Percentiles rank a stretch among this genome's conserved stretches.
phyloP scores from a whole-genome alignment of 371 early-diverging fungal species.

The Mucor velutinosus region DNA sequence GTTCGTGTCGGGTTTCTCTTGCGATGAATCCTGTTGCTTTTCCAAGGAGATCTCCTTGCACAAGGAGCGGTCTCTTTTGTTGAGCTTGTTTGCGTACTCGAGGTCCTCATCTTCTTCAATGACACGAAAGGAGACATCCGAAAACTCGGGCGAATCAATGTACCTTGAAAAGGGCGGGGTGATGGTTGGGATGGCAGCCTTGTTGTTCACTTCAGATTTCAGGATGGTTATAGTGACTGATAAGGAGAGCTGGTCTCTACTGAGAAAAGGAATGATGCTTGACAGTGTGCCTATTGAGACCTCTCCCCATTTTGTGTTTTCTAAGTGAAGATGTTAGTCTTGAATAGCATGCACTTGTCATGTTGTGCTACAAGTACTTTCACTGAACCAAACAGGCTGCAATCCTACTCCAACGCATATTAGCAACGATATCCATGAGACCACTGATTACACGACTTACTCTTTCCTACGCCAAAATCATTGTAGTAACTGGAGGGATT shows the following conservation, averaged over 20 bases:
- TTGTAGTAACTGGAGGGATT: conserved; percentile 47
- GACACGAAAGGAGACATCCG: conserved; percentile 55
- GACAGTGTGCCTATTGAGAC: conserved; percentile 44
- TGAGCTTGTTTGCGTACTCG: background rate
- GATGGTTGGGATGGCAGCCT: conserved; percentile 8
- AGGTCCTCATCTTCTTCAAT: conserved; percentile 24
- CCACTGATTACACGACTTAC: background rate
- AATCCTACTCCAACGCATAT: conserved; percentile 8
- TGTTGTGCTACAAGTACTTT: conserved; percentile 23
- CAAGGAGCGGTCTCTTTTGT: background rate
- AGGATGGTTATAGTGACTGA: conserved; percentile 57
- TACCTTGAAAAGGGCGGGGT: conserved; percentile 46
- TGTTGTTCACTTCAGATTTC: conserved; percentile 45
- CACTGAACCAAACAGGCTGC: conserved; percentile 53
- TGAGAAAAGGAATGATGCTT: conserved; percentile 46
- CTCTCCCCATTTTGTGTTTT: conserved; percentile 62
- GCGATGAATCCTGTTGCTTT: background rate
- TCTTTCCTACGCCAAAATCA: conserved; percentile 45
- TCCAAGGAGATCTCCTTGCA: background rate
- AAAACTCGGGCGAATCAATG: conserved; percentile 53
- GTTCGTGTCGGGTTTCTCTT: background rate
- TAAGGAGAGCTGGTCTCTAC: conserved; percentile 50
- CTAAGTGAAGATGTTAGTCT: conserved; percentile 20
- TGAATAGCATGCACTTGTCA: background rate
- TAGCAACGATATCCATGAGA: background rate